Conservation (phyloP, 257 asterid species). For the Lithospermum erythrorhizon region DNA sequence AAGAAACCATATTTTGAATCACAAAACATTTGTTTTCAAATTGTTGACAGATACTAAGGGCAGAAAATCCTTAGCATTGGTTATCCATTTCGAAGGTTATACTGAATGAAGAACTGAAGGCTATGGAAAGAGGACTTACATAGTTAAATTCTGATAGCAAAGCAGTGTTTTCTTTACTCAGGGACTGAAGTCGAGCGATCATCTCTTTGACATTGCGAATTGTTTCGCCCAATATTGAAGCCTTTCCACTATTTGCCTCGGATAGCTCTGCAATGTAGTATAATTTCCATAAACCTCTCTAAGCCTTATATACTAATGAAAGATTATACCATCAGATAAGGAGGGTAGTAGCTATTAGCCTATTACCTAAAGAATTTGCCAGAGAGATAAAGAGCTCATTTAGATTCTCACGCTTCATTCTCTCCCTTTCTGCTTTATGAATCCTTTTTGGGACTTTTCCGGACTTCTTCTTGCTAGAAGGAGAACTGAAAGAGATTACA, state of each 20-base stretch:
- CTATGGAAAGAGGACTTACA: slow-evolving; percentile 20
- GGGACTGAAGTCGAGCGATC: slow-evolving; percentile 30
- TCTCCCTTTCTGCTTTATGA: slow-evolving; percentile 63
- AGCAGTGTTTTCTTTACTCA: slow-evolving; percentile 29
- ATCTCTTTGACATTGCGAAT: slow-evolving; percentile 27
- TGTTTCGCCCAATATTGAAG: too few species aligned
- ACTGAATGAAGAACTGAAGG: background rate
- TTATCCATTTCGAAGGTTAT: too few species aligned
- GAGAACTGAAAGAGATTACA: slow-evolving; percentile 21
- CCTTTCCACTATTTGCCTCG: slow-evolving; percentile 24
- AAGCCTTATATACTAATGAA: background rate
- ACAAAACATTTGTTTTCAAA: too few species aligned
- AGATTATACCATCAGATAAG: background rate
- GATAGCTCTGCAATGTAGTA: slow-evolving; percentile 34
- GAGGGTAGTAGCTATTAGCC: too few species aligned
- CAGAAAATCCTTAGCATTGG: too few species aligned
- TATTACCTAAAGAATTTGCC: too few species aligned
- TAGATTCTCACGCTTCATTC: slow-evolving; percentile 49
- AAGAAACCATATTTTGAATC: too few species aligned
- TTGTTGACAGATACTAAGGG: too few species aligned
- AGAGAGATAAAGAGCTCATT: slow-evolving; percentile 42
- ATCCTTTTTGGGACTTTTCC: slow-evolving; percentile 40
- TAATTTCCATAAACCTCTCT: background rate
- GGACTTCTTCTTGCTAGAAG: slow-evolving; percentile 28
- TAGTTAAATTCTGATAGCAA: slow-evolving; percentile 44